A percentile compares a stretch with the other conserved stretches of the same genome.
Evolutionary conservation across 1,284 basidiomycete species (phyloP).

Genomic region (Porodaedalea pini): DNA sequence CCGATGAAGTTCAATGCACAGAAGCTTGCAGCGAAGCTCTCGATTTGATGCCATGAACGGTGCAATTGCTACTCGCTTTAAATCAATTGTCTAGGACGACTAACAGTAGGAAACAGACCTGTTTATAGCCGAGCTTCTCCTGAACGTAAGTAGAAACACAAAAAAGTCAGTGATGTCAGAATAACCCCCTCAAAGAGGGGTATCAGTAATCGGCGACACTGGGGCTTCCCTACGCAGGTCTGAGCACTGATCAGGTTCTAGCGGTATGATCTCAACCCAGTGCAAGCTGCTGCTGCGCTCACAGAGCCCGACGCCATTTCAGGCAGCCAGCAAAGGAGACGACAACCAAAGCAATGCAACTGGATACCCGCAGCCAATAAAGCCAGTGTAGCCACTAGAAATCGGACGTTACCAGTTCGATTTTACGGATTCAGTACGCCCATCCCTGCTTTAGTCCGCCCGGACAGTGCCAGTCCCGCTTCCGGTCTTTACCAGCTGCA

Average conservation of each 20-base stretch:
- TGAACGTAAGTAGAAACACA: slow-evolving; percentile 34
- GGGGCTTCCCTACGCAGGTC: slow-evolving; percentile 93
- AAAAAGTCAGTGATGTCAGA: slow-evolving; percentile 46
- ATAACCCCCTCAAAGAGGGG: slow-evolving; percentile 39
- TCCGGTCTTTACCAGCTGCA: slow-evolving; percentile 57
- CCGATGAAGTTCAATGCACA: slow-evolving; percentile 85
- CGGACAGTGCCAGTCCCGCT: slow-evolving; percentile 26
- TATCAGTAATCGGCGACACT: slow-evolving; percentile 53
- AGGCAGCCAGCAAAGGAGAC: slow-evolving; percentile 27
- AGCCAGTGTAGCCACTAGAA: slow-evolving; percentile 60
- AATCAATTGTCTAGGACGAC: not conserved
- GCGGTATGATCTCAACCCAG: slow-evolving; percentile 90
- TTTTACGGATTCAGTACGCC: slow-evolving; percentile 30
- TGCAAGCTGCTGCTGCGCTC: slow-evolving; percentile 31
- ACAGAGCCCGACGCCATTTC: slow-evolving; percentile 28
- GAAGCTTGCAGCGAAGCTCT: slow-evolving; percentile 83
- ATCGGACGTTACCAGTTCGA: slow-evolving; percentile 68
- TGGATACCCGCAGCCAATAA: slow-evolving; percentile 82
- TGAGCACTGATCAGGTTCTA: slow-evolving; percentile 93
- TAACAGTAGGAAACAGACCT: slow-evolving; percentile 42
- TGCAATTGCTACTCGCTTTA: slow-evolving; percentile 61
- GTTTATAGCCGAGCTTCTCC: slow-evolving; percentile 78
- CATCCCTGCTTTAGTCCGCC: slow-evolving; percentile 32
- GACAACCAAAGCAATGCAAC: slow-evolving; percentile 32
- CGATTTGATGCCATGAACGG: slow-evolving; percentile 74